Evolutionary conservation across 805 yeast species (phyloP).

Genomic region (Kluyveromyces nonfermentans): DNA sequence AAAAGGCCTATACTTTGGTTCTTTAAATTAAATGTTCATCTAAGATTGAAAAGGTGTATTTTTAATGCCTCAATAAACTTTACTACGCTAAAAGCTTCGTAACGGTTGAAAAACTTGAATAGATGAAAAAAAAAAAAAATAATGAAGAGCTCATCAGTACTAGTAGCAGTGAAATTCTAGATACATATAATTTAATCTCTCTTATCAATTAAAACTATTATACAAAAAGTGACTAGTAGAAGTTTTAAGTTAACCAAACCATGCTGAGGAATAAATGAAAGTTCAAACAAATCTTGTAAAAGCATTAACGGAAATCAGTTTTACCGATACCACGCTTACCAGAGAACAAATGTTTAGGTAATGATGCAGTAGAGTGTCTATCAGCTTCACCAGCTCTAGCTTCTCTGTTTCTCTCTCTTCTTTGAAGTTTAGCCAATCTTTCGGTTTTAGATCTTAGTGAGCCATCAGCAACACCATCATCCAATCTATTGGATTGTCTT

Average conservation of each 20-base stretch:
- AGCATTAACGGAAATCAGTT: slow-evolving; percentile 68
- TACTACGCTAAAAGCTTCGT: background rate
- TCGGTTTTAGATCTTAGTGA: slow-evolving; percentile 75
- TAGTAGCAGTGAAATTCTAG: background rate
- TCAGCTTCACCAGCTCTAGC: slow-evolving; percentile 96
- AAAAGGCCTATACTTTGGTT: background rate
- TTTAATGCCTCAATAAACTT: background rate
- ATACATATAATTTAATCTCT: background rate
- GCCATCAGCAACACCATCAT: slow-evolving; percentile 80
- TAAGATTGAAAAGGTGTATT: background rate
- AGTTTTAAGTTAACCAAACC: slow-evolving; percentile 2
- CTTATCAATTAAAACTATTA: slow-evolving; percentile 1
- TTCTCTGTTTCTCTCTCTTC: slow-evolving; percentile 85
- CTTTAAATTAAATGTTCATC: background rate
- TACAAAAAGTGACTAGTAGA: background rate
- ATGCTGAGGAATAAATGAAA: slow-evolving; percentile 2
- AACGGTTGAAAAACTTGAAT: background rate
- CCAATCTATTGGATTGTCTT: slow-evolving; percentile 68
- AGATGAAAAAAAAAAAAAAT: background rate
- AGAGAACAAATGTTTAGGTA: slow-evolving; percentile 89
- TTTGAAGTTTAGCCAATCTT: slow-evolving; percentile 76
- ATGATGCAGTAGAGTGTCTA: slow-evolving; percentile 72
- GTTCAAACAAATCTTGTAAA: background rate
- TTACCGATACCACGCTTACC: slow-evolving; percentile 97
- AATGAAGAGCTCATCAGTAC: background rate